Conservation (phyloP, 2,329 filamentous ascomycete species). For the Exophiala xenobiotica region DNA sequence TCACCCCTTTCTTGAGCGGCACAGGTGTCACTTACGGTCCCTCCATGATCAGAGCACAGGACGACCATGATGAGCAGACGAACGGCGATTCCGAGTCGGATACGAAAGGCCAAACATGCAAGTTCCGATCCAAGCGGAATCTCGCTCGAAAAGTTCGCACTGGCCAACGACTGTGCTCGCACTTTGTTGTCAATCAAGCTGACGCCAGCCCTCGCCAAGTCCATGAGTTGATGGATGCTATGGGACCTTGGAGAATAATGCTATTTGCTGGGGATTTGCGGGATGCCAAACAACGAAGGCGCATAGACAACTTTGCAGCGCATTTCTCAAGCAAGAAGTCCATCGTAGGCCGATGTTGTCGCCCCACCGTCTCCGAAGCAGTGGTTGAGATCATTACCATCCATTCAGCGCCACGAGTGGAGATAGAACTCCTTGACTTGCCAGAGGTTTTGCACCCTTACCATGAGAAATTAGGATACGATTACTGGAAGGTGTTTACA, state of each 20-base stretch:
- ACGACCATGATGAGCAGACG: neutral
- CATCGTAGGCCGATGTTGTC: constrained; percentile 50
- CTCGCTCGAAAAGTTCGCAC: constrained; percentile 62
- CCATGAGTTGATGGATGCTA: constrained; percentile 37
- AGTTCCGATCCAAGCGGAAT: constrained; percentile 62
- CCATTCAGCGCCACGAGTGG: constrained; percentile 54
- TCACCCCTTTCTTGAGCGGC: neutral
- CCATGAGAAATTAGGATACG: constrained; percentile 51
- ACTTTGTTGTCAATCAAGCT: constrained; percentile 38
- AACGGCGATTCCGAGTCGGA: neutral
- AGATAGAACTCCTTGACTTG: constrained; percentile 54
- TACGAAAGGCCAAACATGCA: constrained; percentile 56
- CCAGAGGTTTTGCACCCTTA: constrained; percentile 52
- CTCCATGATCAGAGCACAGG: neutral
- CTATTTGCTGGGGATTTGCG: constrained; percentile 63
- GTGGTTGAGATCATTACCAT: constrained; percentile 62
- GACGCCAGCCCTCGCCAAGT: constrained; percentile 42
- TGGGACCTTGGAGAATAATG: constrained; percentile 41
- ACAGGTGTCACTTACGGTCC: neutral
- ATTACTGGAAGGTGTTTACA: constrained; percentile 58
- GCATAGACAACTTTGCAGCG: constrained; percentile 50
- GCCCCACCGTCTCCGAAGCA: constrained; percentile 41
- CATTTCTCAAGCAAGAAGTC: constrained; percentile 38
- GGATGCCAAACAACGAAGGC: constrained; percentile 42
- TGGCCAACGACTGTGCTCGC: constrained; percentile 40